phyloP scores from a whole-genome alignment of 176 grass and related monocot species.

The Musa schizocarpa region DNA sequence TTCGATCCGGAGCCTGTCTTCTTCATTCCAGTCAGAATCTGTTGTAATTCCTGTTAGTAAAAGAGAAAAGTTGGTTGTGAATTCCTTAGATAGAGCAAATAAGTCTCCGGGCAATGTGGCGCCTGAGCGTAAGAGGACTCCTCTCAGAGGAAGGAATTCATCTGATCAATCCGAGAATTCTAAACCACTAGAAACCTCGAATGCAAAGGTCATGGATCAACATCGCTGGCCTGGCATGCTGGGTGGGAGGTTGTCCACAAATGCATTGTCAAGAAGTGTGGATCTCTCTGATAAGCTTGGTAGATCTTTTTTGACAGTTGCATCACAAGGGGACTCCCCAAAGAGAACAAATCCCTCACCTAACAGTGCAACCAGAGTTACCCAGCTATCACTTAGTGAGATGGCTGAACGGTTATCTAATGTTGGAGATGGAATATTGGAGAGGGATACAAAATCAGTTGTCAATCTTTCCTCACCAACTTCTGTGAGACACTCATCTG shows the following conservation, averaged over 20 bases:
- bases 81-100: conserved; percentile 24
- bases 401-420: conserved; percentile 29
- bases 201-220: conserved; percentile 71
- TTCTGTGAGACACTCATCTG: background rate
- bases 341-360: conserved; percentile 29
- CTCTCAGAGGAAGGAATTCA: conserved; percentile 43
- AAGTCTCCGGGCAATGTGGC: conserved; percentile 17
- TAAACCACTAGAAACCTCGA: conserved; percentile 13
- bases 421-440: conserved; percentile 37
- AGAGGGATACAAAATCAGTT: conserved; percentile 32
- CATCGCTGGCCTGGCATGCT: conserved; percentile 87
- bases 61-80: conserved; percentile 10
- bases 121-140: conserved; percentile 69
- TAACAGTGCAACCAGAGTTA: conserved; percentile 30
- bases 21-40: conserved; percentile 59
- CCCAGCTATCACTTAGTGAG: conserved; percentile 30
- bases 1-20: conserved; percentile 70
- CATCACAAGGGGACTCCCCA: conserved; percentile 25
- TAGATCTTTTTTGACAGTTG: conserved; percentile 14
- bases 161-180: conserved; percentile 58
- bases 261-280: conserved; percentile 28
- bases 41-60: conserved; percentile 28
- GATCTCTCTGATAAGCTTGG: conserved; percentile 36
- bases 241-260: conserved; percentile 39
- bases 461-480: conserved; percentile 38